phyloP scores from a whole-genome alignment of 148 eudicot species.

The Simmondsia chinensis region DNA sequence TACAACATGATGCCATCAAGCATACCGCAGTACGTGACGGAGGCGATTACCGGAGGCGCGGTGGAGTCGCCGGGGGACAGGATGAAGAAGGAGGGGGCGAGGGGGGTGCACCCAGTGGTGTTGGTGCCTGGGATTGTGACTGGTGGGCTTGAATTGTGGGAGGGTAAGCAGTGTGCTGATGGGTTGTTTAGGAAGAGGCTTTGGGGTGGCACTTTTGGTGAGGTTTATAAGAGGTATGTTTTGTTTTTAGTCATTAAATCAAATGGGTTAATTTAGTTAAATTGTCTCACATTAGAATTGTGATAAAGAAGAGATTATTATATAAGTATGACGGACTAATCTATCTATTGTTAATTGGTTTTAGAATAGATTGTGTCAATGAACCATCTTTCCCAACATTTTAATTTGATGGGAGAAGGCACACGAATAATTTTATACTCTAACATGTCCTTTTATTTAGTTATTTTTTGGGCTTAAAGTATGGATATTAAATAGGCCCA shows the following conservation, averaged over 20 bases:
- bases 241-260: not conserved
- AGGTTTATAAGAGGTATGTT: conserved; percentile 80
- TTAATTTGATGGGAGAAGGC: too few relatives aligned
- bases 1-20: conserved; percentile 85
- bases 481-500: too few relatives aligned
- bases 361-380: too few relatives aligned
- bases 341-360: too few relatives aligned
- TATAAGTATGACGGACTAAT: too few relatives aligned
- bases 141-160: conserved; percentile 92
- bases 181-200: conserved; percentile 80
- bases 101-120: conserved; percentile 74
- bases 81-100: conserved; percentile 50
- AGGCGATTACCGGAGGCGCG: conserved; percentile 75
- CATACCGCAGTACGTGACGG: conserved; percentile 81
- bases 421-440: too few relatives aligned
- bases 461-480: too few relatives aligned
- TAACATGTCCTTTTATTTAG: too few relatives aligned
- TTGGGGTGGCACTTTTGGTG: conserved; percentile 97
- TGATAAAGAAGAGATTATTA: too few relatives aligned
- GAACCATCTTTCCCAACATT: too few relatives aligned
- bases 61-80: conserved; percentile 84
- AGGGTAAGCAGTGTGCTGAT: conserved; percentile 83
- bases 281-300: too few relatives aligned
- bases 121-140: conserved; percentile 97
- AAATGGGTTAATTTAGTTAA: not conserved